Base-by-base conservation (phyloP, 345 rosid genomes). In the Xanthoceras sorbifolium region DNA sequence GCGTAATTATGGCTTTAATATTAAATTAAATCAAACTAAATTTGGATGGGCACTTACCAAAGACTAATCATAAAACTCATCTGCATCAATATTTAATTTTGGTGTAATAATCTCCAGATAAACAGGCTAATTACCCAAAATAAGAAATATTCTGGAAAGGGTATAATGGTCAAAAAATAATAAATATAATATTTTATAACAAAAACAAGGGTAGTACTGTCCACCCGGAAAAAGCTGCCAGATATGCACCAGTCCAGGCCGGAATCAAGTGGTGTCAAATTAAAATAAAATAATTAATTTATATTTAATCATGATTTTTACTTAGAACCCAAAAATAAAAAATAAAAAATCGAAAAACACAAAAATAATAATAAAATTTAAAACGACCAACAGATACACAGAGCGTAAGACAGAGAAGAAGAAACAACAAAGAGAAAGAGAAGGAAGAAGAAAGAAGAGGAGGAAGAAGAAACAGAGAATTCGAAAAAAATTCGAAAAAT, bases 211-310 rank as follows among this genome's bases (percentile, higher is more conserved):
- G 38, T 22, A 64, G 12, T 74, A 11, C 38, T 20, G 71, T 74
- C 63, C 23, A 1, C 9, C 17, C 48, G 0, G 4, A 32, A 40
- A 70, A 54, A 14, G 40, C 38, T 52, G 82, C 67, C 79, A 74
- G 70, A 29, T 29, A 48, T 64, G 70, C 61, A n/a, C 48, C 77
- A 28, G 32, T 23, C 17, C 32, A 28, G 28, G 77, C 70, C 48
- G 61, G 77, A 63, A 74, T 50, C 62, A 52, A 75, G 73, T 40
- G 67, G 32, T 76, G 79, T 75, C 77, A 78, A 79, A 66, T 72
- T 17, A 60, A 72, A 72, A 60, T 50, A 28, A 60, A 31, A 63
- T 44, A 25, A 42, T 71, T 57, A 25, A 31, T 71, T 59, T 4
- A 38, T 69, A 61, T 72, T 70, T 66, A 65, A 74, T 78, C 73